A percentile compares a stretch with the other conserved stretches of the same genome.
Conservation (phyloP, 1,284 basidiomycete genomes). For the Malassezia slooffiae region DNA sequence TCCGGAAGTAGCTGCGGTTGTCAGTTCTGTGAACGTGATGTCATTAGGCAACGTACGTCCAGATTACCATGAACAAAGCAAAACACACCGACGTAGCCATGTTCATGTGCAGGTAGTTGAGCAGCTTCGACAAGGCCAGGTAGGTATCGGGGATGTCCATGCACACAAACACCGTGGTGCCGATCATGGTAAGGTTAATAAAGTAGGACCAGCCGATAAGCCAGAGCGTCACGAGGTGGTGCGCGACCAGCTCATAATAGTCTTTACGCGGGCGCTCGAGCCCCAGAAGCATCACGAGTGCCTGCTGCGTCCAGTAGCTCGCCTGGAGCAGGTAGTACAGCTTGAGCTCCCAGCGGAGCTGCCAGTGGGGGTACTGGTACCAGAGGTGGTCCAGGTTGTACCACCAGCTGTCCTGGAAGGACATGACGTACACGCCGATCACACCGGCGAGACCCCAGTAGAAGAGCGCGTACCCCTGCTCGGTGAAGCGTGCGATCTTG, state of each 20-base stretch:
- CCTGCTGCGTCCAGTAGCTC: slow-evolving; percentile 88
- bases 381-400: slow-evolving; percentile 51
- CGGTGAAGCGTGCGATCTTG: slow-evolving; percentile 37
- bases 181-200: slow-evolving; percentile 62
- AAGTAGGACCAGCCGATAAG: slow-evolving; percentile 60
- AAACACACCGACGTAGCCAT: slow-evolving; percentile 26
- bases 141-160: slow-evolving; percentile 92
- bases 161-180: slow-evolving; percentile 82
- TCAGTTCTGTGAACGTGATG: slow-evolving; percentile 46
- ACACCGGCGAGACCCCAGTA: slow-evolving; percentile 40
- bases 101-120: slow-evolving; percentile 42
- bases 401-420: slow-evolving; percentile 75
- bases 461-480: slow-evolving; percentile 41
- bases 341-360: slow-evolving; percentile 76
- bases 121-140: slow-evolving; percentile 51
- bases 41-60: no score
- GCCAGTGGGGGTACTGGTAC: slow-evolving; percentile 49
- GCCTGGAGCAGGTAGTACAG: slow-evolving; percentile 68
- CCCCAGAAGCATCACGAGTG: slow-evolving; percentile 69
- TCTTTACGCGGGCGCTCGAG: slow-evolving; percentile 92
- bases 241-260: slow-evolving; percentile 67
- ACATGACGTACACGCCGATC: slow-evolving; percentile 60
- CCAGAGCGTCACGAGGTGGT: slow-evolving; percentile 89
- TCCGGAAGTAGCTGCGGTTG: slow-evolving; percentile 94
- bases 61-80: slow-evolving; percentile 37